phyloP scores from a whole-genome alignment of 2,329 filamentous ascomycete genomes.

The Albifimbria verrucaria region DNA sequence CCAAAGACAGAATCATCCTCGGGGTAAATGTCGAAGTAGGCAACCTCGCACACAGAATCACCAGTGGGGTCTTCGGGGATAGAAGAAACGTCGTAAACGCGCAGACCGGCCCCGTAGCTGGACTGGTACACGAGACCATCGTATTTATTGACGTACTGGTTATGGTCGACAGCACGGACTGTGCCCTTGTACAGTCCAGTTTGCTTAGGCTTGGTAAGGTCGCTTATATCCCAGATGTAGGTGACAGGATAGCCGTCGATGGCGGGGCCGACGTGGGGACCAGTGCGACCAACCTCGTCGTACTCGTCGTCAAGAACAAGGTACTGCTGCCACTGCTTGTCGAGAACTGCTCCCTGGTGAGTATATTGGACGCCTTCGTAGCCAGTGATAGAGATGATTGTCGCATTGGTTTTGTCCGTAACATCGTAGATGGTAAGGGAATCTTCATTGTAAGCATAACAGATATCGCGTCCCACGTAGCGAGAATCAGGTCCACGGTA shows the following conservation, averaged over 20 bases:
- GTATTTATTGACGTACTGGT: conserved; percentile 32
- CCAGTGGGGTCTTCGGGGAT: conserved; percentile 35
- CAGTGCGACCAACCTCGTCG: conserved; percentile 36
- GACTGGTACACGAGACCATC: conserved; percentile 40
- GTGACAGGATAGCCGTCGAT: conserved; percentile 23
- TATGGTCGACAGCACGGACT: conserved; percentile 40
- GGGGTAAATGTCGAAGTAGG: conserved; percentile 45
- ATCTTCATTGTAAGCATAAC: conserved; percentile 3
- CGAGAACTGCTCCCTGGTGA: conserved; percentile 52
- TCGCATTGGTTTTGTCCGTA: conserved; percentile 42
- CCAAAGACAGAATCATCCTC: conserved; percentile 34
- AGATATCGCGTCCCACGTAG: conserved; percentile 2
- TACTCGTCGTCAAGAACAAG: conserved; percentile 49
- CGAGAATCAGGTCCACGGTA: conserved; percentile 1
- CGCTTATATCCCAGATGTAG: conserved; percentile 44
- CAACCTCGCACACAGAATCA: conserved; percentile 35
- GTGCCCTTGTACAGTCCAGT: conserved; percentile 37
- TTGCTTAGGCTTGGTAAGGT: conserved; percentile 32
- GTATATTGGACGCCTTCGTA: conserved; percentile 53
- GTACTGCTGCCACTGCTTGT: conserved; percentile 35
- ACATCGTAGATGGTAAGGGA: conserved; percentile 24
- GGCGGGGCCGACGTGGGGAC: conserved; percentile 13
- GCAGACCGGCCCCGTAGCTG: conserved; percentile 44
- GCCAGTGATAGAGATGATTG: conserved; percentile 47
- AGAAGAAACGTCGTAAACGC: conserved; percentile 29